Evolutionary conservation across 1,139 yeast genomes (phyloP), one percentile per base, ranked within the genome.

Genomic region (Tardiomyces blankii): DNA sequence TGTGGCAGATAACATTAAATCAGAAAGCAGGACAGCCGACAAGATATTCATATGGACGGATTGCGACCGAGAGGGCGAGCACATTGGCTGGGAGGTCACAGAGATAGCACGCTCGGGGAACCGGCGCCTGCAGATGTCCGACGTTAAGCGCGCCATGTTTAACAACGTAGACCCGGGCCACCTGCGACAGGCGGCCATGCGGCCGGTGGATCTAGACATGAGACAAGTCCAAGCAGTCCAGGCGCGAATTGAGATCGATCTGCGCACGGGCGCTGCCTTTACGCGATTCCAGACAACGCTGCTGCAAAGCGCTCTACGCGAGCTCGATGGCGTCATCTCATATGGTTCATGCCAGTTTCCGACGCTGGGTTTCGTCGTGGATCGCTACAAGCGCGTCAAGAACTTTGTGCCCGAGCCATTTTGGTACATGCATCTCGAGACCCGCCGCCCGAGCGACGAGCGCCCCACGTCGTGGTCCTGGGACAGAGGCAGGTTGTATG

Each of bases 261-360:
- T 93, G 39, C 69, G 97, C 46, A 82, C 93, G 0, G 99, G 99
- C 0, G 80, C 84, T 2, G 82, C 95, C 12, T 86, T 91, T 55
- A 91, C 98, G 0, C 69, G 99, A 44, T 69, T 87, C 33, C 72
- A 82, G 49, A 80, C 91, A 0, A 71, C 74, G 46, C 56, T 70
- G 30, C 69, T 78, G 44, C 69, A 70, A 47, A 54, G 44, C 3
- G 44, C 54, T 1, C 54, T 67, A 23, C 19, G 16, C 39, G 47
- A 58, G 3, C 50, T 64, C 58, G 51, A 61, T 38, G 44, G 44
- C 52, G 63, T 72, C 1, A 68, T 81, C 0, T 86, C 95, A 0
- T 89, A 88, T 61, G 97, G 98, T 1, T 79, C 96, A 0, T 93
- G 99, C 61, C 99, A 93, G 61, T 91, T 91, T 55, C 99, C 99